These are phyloP conservation scores for Dothistroma pini DNA, from an alignment of 2,329 filamentous ascomycete species.

Conservation along the genomic window DNA sequence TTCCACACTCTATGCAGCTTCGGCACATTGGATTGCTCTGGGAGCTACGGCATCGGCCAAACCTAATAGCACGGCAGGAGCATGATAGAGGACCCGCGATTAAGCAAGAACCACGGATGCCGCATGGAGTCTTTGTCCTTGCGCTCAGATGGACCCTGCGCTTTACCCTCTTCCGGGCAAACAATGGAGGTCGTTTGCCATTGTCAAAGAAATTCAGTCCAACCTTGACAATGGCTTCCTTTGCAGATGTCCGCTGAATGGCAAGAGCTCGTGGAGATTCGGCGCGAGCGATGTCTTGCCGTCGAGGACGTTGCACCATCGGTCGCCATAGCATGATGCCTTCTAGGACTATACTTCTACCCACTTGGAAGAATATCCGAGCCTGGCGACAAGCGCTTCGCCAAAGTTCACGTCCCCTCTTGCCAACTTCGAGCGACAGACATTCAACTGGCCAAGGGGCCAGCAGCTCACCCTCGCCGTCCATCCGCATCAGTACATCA, in stretches of 20 bases:
- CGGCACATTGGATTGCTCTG: constrained; percentile 27
- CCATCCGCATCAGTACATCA: background rate
- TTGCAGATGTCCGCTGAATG: background rate
- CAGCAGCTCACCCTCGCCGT: background rate
- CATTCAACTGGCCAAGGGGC: background rate
- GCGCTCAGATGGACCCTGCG: background rate
- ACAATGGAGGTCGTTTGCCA: background rate
- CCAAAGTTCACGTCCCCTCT: background rate
- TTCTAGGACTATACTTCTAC: background rate
- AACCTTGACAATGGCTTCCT: background rate
- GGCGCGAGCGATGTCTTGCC: background rate
- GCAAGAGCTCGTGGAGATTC: background rate
- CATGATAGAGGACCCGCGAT: background rate
- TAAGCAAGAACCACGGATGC: background rate
- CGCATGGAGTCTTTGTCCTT: background rate
- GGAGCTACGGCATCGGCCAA: background rate
- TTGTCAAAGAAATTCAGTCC: background rate
- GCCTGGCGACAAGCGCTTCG: background rate
- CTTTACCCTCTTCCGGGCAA: background rate
- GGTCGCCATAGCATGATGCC: background rate
- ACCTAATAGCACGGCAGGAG: background rate
- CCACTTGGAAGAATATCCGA: background rate
- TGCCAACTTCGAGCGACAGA: background rate
- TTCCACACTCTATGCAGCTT: constrained; percentile 28
- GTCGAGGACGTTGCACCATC: background rate